Conservation (phyloP, 495 filamentous ascomycete species). For the Jackrogersella multiformis region DNA sequence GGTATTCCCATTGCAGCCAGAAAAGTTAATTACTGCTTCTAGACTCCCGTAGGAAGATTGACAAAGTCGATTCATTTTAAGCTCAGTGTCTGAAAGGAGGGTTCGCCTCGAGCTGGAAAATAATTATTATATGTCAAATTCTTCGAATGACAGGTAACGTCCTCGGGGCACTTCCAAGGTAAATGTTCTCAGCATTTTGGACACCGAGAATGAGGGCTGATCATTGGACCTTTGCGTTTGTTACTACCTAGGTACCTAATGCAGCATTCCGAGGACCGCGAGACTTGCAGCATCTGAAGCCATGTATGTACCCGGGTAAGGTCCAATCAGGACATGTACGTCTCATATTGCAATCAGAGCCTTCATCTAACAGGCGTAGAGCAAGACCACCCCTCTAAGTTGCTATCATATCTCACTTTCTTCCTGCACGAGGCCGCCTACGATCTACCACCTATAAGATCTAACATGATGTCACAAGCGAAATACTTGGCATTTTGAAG, state of each 20-base stretch:
- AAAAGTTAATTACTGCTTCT: conserved; percentile 35
- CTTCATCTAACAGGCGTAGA: not conserved
- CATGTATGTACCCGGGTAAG: not conserved
- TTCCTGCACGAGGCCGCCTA: not conserved
- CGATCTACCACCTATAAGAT: too few relatives aligned
- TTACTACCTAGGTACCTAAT: not conserved
- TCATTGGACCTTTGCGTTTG: too few relatives aligned
- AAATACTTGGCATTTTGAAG: too few relatives aligned
- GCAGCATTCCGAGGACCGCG: not conserved
- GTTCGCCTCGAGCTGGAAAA: not conserved
- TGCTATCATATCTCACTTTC: not conserved
- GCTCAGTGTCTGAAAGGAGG: too few relatives aligned
- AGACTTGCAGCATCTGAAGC: not conserved
- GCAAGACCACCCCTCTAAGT: not conserved
- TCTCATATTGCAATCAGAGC: not conserved
- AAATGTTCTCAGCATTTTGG: too few relatives aligned
- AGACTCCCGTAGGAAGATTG: conserved; percentile 35
- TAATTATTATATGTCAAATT: not conserved
- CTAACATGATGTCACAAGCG: too few relatives aligned
- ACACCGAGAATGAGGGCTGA: too few relatives aligned
- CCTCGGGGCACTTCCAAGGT: too few relatives aligned
- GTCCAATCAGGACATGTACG: not conserved
- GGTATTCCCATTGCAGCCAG: conserved; percentile 5
- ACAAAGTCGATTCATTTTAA: conserved; percentile 36
- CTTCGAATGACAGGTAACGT: too few relatives aligned